Base-by-base conservation (phyloP, 2,329 filamentous ascomycete species). In the Venturia carpophila region DNA sequence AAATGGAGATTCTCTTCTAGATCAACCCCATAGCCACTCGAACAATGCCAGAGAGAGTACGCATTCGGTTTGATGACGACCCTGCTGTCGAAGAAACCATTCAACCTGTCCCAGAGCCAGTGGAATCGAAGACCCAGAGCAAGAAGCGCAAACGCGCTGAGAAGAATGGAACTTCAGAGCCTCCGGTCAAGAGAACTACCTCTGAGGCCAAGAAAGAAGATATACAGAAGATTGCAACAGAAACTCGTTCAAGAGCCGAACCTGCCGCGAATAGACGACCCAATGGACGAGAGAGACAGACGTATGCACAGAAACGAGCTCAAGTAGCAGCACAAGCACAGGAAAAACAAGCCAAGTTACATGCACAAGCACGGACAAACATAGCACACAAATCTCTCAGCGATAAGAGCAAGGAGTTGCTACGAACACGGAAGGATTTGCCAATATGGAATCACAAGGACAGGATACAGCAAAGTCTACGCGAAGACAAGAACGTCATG, bases 391-490 rank as follows among this genome's bases (percentile, higher is more conserved):
- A 58, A 43, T 63, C 63, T 37, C 62, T 66, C 19, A 55, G 30
- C 11, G 65, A 64, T 6, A 66, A 61, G 39, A 58, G 62, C 39
- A 49, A 60, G n/a, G 41, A 37, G 75, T 62, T 67, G 17, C 34
- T 62, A 5, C 41, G 19, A 9, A 76, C 79, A 7, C 84, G 91
- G 27, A 84, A 88, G 72, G 80, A 84, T 17, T 82, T 97, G 3
- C 92, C 92, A 0, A 93, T 97, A 69, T 96, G 90, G 85, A 78
- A 83, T 4, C 84, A 92, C 68, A 85, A 85, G 60, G 79, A 87
- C 42, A 82, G 87, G 34, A 95, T 97, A 62, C 85, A 86, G 43
- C 72, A 80, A 19, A 80, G 84, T 1, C 77, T 96, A 7, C 79
- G 79, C 15, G 77, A 73, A 19, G 72, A 84, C 42, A 86, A 85